Percentiles rank a stretch among this genome's conserved stretches.
These are phyloP conservation scores for Cicer arietinum DNA, from an alignment of 306 rosid genomes.

Conservation along the genomic window DNA sequence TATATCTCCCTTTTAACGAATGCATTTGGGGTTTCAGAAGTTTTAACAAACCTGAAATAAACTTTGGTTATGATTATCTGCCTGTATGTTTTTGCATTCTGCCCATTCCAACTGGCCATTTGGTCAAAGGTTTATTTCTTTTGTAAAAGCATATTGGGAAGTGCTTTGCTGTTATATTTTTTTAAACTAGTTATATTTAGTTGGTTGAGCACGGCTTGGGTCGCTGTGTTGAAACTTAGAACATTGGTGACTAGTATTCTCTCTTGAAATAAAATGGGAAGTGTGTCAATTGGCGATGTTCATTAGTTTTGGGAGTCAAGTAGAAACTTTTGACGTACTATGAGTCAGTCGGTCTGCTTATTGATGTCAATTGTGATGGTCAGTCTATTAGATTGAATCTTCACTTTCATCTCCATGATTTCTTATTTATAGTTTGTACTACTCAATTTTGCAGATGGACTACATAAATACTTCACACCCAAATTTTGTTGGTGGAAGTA, in stretches of 20 bases:
- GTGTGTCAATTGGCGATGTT: neutral
- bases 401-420: constrained; percentile 22
- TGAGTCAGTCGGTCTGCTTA: neutral
- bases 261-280: constrained; percentile 18
- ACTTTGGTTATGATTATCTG: constrained; percentile 4
- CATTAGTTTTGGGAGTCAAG: constrained; percentile 11
- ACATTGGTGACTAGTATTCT: constrained; percentile 3
- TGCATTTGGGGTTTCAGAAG: constrained; percentile 18
- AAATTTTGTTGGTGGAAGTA: constrained; percentile 97
- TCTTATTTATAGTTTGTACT: constrained; percentile 27
- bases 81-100: constrained; percentile 13
- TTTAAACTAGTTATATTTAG: constrained; percentile 3
- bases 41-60: constrained; percentile 17
- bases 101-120: neutral
- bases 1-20: constrained; percentile 13
- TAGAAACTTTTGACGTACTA: constrained; percentile 19
- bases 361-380: constrained; percentile 16
- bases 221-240: constrained; percentile 30
- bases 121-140: constrained; percentile 6
- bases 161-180: neutral
- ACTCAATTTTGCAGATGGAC: constrained; percentile 78
- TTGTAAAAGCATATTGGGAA: neutral
- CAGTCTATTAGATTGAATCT: constrained; percentile 31
- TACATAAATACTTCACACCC: constrained; percentile 97
- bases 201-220: constrained; percentile 26